A percentile compares a stretch with the other conserved stretches of the same genome.
Evolutionary conservation across 768 basidiomycete genomes (phyloP).

Genomic region (Auricularia auricula-judae): DNA sequence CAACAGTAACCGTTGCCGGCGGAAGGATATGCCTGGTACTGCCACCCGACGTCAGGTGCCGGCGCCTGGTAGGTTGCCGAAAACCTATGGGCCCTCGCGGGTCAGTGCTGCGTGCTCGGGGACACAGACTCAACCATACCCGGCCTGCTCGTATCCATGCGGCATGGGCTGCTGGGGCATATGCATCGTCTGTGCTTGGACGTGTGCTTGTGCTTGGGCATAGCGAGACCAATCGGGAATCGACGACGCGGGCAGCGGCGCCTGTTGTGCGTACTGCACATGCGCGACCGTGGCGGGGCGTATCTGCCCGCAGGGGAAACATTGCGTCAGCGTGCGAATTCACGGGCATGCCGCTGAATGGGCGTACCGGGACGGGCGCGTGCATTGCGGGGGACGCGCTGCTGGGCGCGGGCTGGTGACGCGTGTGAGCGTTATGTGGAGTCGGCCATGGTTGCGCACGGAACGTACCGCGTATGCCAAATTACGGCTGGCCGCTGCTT

Average conservation of each 20-base stretch:
- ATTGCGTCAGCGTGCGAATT: neutral
- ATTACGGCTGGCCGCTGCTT: neutral
- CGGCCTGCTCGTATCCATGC: neutral
- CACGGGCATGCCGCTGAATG: neutral
- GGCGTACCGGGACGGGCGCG: neutral
- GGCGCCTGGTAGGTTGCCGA: neutral
- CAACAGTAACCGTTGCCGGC: neutral
- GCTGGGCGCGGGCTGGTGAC: neutral
- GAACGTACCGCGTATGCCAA: neutral
- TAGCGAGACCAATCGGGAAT: neutral
- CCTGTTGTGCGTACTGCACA: neutral
- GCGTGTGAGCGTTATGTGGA: neutral
- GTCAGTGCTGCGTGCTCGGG: neutral
- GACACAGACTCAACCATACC: neutral
- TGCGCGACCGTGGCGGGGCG: neutral
- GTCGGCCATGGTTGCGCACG: neutral
- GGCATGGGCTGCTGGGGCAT: neutral
- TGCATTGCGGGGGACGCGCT: neutral
- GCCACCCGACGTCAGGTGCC: neutral
- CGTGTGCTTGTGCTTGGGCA: neutral
- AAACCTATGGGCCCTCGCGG: neutral
- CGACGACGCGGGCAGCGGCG: neutral
- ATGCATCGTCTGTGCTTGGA: neutral
- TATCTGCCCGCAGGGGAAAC: neutral
- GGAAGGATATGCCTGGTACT: neutral